These are phyloP conservation scores for Lepiota brunneoincarnata DNA, from an alignment of 768 basidiomycete species.

Conservation along the genomic window DNA sequence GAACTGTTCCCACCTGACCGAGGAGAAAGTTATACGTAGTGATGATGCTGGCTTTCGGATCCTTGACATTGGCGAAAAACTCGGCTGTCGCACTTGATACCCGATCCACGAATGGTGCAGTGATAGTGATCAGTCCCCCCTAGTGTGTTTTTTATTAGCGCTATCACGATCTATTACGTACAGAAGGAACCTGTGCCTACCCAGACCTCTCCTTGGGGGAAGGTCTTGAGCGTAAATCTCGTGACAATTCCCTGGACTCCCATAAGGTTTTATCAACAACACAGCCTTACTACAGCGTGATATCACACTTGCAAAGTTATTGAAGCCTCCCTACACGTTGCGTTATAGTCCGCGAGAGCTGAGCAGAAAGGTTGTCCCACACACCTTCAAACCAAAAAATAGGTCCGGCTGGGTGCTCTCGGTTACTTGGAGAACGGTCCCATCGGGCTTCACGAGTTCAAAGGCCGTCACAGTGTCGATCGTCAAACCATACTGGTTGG, in stretches of 20 bases:
- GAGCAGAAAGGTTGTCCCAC: background rate
- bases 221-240: conserved; percentile 49
- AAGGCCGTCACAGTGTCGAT: conserved; percentile 54
- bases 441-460: conserved; percentile 57
- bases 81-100: conserved; percentile 35
- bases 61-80: conserved; percentile 39
- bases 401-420: conserved; percentile 31
- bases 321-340: conserved; percentile 48
- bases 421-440: conserved; percentile 36
- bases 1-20: conserved; percentile 27
- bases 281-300: background rate
- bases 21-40: conserved; percentile 40
- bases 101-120: conserved; percentile 18
- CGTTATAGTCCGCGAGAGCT: background rate
- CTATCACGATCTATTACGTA: background rate
- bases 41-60: conserved; percentile 52
- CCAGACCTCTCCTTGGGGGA: conserved; percentile 59
- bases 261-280: background rate
- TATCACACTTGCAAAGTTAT: conserved; percentile 46
- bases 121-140: conserved; percentile 48
- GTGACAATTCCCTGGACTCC: conserved; percentile 61
- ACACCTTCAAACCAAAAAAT: conserved; percentile 33
- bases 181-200: conserved; percentile 30
- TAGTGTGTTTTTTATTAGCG: conserved; percentile 16
- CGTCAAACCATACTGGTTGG: conserved; percentile 59